These are phyloP conservation scores for Calycina marina DNA, from an alignment of 2,329 filamentous ascomycete species.

Conservation along the genomic window DNA sequence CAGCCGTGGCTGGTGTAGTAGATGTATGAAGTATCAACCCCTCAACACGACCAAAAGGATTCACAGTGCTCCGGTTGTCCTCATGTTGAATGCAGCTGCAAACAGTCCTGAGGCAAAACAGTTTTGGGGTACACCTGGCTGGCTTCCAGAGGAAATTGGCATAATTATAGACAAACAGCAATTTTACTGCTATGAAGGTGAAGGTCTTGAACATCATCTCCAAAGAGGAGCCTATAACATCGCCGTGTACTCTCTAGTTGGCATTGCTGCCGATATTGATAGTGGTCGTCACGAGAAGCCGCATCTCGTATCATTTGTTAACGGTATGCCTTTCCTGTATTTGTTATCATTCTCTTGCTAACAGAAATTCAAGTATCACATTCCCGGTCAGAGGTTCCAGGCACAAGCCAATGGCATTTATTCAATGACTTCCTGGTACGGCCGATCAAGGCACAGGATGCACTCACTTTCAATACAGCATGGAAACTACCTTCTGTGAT, in stretches of 20 bases:
- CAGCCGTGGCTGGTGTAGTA: conserved; percentile 83
- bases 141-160: conserved; percentile 88
- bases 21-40: conserved; percentile 81
- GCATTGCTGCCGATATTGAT: conserved; percentile 81
- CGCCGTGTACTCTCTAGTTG: conserved; percentile 80
- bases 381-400: conserved; percentile 42
- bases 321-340: conserved; percentile 38
- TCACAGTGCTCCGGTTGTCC: conserved; percentile 65
- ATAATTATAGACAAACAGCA: conserved; percentile 83
- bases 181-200: conserved; percentile 87
- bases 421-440: conserved; percentile 96
- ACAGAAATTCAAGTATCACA: conserved; percentile 39
- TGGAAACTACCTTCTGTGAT: conserved; percentile 92
- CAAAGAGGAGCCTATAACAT: conserved; percentile 70
- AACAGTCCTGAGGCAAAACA: conserved; percentile 57
- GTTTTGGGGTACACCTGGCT: conserved; percentile 79
- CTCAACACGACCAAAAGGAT: conserved; percentile 76
- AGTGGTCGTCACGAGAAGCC: conserved; percentile 72
- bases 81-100: conserved; percentile 77
- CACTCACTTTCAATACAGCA: conserved; percentile 71
- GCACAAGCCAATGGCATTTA: conserved; percentile 71
- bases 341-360: conserved; percentile 6
- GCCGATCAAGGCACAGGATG: conserved; percentile 66
- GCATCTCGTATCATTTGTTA: conserved; percentile 82
- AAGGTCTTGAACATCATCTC: conserved; percentile 69